A percentile compares a stretch with the other conserved stretches of the same genome.
Conservation (phyloP, 2,329 filamentous ascomycete genomes). For the Nakataea oryzae region DNA sequence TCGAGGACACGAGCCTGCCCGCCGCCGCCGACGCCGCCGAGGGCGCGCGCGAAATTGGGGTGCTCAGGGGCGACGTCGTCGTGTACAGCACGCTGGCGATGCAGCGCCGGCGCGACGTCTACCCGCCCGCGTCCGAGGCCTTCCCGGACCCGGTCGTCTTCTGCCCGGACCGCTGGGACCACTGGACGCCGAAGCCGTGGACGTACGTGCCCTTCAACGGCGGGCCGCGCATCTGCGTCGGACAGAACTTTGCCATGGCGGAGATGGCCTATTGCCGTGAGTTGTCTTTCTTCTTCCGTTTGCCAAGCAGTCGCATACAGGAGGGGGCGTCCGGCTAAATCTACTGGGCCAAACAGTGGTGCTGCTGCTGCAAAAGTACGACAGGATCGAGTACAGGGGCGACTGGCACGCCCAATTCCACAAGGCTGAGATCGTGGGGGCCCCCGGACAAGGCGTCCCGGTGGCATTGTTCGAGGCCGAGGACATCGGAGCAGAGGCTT, state of each 20-base stretch:
- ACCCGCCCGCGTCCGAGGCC: conserved; percentile 12
- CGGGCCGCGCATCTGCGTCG: conserved; percentile 36
- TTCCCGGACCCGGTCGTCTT: conserved; percentile 16
- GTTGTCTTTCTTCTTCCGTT: conserved; percentile 7
- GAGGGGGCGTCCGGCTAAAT: not conserved
- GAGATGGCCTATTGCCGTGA: conserved; percentile 41
- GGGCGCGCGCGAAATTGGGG: conserved; percentile 13
- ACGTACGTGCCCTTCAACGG: conserved; percentile 27
- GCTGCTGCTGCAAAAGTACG: conserved; percentile 49
- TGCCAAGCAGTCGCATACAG: not conserved
- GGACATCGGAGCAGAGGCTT: conserved; percentile 9
- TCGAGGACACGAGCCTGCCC: conserved; percentile 14
- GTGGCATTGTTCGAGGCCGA: conserved; percentile 25
- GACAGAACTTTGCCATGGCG: conserved; percentile 48
- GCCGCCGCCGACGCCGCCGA: not conserved
- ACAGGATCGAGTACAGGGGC: conserved; percentile 36
- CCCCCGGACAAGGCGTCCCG: conserved; percentile 29
- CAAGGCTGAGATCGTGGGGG: conserved; percentile 32
- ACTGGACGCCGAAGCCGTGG: conserved; percentile 18
- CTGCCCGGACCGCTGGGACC: conserved; percentile 18
- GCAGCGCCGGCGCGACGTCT: conserved; percentile 18
- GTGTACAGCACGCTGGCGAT: conserved; percentile 16
- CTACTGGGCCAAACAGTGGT: conserved; percentile 23
- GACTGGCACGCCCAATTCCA: conserved; percentile 32
- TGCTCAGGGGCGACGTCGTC: conserved; percentile 13